A percentile compares a stretch with the other conserved stretches of the same genome.
phyloP scores from a whole-genome alignment of 1,284 basidiomycete genomes.

The Ganoderma lucidum region DNA sequence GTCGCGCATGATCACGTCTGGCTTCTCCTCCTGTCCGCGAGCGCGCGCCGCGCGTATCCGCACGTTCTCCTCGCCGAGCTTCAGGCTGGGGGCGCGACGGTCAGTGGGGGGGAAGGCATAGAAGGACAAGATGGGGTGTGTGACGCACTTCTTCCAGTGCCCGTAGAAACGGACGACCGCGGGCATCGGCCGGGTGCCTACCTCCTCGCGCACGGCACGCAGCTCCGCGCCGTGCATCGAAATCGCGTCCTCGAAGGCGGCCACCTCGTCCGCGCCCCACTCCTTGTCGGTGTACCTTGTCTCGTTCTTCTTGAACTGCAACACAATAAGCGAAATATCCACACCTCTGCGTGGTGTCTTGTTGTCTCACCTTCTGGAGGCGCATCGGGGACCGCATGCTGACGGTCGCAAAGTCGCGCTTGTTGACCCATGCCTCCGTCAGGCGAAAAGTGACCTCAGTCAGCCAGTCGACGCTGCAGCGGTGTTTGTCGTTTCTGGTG shows the following conservation, averaged over 20 bases:
- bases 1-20: slow-evolving; percentile 29
- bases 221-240: slow-evolving; percentile 78
- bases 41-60: slow-evolving; percentile 57
- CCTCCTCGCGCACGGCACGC: slow-evolving; percentile 77
- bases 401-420: slow-evolving; percentile 62
- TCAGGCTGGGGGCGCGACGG: slow-evolving; percentile 50
- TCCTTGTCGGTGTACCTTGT: slow-evolving; percentile 71
- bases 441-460: slow-evolving; percentile 75
- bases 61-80: slow-evolving; percentile 71
- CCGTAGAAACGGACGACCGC: slow-evolving; percentile 89
- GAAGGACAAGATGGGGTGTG: not conserved
- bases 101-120: slow-evolving; percentile 1
- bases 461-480: slow-evolving; percentile 77
- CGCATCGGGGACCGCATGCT: slow-evolving; percentile 67
- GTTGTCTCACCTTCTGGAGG: slow-evolving; percentile 61
- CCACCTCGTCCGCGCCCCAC: slow-evolving; percentile 76
- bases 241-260: slow-evolving; percentile 82
- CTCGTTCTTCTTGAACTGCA: slow-evolving; percentile 79
- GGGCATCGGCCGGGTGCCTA: slow-evolving; percentile 71
- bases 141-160: slow-evolving; percentile 81
- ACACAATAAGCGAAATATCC: not conserved
- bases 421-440: slow-evolving; percentile 66
- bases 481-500: slow-evolving; percentile 56
- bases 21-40: slow-evolving; percentile 44
- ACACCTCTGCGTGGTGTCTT: not conserved